Conservation (phyloP, 192 early-diverging fungal genomes). For the Spizellomyces sp. region DNA sequence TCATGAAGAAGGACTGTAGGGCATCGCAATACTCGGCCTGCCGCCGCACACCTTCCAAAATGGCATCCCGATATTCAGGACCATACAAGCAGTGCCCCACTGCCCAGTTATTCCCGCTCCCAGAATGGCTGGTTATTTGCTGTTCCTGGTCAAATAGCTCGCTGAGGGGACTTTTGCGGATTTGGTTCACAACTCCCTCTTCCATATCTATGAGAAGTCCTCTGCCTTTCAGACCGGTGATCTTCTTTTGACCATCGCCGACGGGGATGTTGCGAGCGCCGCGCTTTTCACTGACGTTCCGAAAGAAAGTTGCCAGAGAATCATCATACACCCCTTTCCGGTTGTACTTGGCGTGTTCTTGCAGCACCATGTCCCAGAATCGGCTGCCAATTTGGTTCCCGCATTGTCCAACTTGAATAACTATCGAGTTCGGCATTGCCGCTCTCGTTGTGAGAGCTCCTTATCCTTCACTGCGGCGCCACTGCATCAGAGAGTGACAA, state of each 20-base stretch:
- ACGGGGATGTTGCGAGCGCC: constrained; percentile 27
- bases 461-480: too few species aligned
- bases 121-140: constrained; percentile 44
- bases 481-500: too few species aligned
- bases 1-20: constrained; percentile 56
- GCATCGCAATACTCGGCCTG: constrained; percentile 59
- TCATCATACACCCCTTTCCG: constrained; percentile 44
- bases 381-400: constrained; percentile 60
- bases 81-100: constrained; percentile 58
- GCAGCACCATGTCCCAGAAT: constrained; percentile 62
- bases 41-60: constrained; percentile 46
- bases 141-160: constrained; percentile 55
- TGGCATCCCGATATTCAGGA: constrained; percentile 35
- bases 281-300: constrained; percentile 40
- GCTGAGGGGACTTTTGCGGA: constrained; percentile 33
- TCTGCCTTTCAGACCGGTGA: constrained; percentile 45
- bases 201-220: constrained; percentile 66
- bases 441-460: too few species aligned
- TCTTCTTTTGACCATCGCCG: constrained; percentile 30
- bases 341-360: constrained; percentile 56
- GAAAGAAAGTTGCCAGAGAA: constrained; percentile 56
- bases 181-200: constrained; percentile 50
- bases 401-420: constrained; percentile 58
- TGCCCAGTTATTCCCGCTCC: constrained; percentile 66
- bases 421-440: constrained; percentile 44